These are phyloP conservation scores for Cercospora sp. DNA, from an alignment of 2,329 filamentous ascomycete genomes.

Conservation along the genomic window DNA sequence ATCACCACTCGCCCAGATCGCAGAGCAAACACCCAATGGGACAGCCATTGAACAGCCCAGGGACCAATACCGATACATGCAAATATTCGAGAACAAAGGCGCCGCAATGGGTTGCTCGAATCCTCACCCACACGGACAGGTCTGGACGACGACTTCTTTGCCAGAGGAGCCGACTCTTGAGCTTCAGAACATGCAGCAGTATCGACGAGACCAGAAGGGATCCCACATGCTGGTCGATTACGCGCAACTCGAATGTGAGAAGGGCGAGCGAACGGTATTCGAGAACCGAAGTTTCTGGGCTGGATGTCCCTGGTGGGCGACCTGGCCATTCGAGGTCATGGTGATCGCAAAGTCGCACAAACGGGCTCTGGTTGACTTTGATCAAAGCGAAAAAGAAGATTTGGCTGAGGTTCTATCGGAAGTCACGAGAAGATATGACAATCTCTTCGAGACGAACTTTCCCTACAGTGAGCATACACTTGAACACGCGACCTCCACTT, in stretches of 20 bases:
- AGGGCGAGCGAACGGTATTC: conserved; percentile 82
- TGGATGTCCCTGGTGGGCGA: conserved; percentile 95
- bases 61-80: conserved; percentile 91
- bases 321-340: conserved; percentile 96
- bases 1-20: conserved; percentile 60
- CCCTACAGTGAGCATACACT: conserved; percentile 72
- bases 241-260: conserved; percentile 75
- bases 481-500: background rate
- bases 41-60: conserved; percentile 56
- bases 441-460: conserved; percentile 94
- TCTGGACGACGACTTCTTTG: conserved; percentile 89
- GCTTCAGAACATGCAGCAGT: conserved; percentile 73
- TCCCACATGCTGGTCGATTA: conserved; percentile 84
- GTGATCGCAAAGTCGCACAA: conserved; percentile 82
- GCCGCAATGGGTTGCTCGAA: conserved; percentile 98
- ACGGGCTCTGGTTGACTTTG: conserved; percentile 79
- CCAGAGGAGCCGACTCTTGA: conserved; percentile 87
- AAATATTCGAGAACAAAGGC: conserved; percentile 99
- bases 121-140: conserved; percentile 92
- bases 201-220: conserved; percentile 69
- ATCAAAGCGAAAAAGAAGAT: conserved; percentile 65
- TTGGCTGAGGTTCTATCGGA: conserved; percentile 85
- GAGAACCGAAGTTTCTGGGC: conserved; percentile 83
- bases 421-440: conserved; percentile 89
- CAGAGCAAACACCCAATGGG: conserved; percentile 44